phyloP scores from a whole-genome alignment of 2,329 filamentous ascomycete species.

The Cordyceps cicadae region DNA sequence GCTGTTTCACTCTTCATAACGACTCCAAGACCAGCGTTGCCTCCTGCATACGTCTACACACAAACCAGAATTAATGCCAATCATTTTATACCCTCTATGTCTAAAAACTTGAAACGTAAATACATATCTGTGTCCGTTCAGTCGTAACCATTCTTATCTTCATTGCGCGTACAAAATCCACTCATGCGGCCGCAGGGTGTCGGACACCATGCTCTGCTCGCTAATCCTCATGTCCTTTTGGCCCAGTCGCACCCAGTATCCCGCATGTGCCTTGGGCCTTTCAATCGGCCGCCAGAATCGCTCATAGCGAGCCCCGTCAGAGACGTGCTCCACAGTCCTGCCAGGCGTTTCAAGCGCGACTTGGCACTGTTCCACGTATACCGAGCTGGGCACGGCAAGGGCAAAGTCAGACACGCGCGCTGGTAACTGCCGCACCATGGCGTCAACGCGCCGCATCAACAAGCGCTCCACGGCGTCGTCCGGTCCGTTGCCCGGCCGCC shows the following conservation, averaged over 20 bases:
- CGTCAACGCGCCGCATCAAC: slow-evolving; percentile 14
- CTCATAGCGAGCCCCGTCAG: slow-evolving; percentile 13
- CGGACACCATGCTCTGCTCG: not conserved
- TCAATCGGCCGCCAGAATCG: slow-evolving; percentile 18
- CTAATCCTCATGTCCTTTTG: slow-evolving; percentile 15
- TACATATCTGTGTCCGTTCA: not conserved
- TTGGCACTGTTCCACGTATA: slow-evolving; percentile 14
- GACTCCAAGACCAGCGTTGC: slow-evolving; percentile 1
- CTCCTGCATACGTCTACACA: slow-evolving; percentile 2
- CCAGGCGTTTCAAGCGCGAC: slow-evolving; percentile 11
- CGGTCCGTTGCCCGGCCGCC: not conserved
- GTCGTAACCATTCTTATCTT: not conserved
- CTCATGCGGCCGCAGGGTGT: not conserved
- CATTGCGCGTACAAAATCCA: slow-evolving; percentile 11
- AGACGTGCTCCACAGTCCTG: slow-evolving; percentile 14
- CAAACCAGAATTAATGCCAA: slow-evolving; percentile 6
- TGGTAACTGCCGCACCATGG: slow-evolving; percentile 16
- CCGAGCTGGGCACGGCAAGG: slow-evolving; percentile 18
- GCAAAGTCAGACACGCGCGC: slow-evolving; percentile 15
- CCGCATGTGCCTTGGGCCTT: slow-evolving; percentile 11
- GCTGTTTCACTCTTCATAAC: not conserved
- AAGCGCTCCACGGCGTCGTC: not conserved
- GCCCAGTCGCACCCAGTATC: slow-evolving; percentile 22
- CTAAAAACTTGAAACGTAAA: not conserved
- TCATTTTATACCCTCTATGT: slow-evolving; percentile 6